These are phyloP conservation scores for Aspergillus melleus DNA, from an alignment of 2,329 filamentous ascomycete genomes.

Conservation along the genomic window DNA sequence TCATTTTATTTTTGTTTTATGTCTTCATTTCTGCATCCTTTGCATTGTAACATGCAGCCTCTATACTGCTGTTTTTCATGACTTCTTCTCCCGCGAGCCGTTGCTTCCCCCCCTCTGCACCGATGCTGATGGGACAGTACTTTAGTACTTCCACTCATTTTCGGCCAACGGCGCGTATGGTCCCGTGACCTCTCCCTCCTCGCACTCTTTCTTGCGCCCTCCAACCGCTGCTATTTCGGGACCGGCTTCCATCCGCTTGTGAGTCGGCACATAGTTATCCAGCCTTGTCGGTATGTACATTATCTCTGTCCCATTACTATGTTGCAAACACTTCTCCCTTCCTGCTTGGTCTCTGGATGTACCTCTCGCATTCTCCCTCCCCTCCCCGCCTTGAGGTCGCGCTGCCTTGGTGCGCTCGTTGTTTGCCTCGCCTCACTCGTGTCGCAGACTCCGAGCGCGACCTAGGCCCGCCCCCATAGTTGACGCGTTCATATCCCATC, in stretches of 20 bases:
- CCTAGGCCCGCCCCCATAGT: conserved; percentile 14
- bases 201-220: conserved; percentile 24
- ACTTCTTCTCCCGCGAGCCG: background rate
- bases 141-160: conserved; percentile 7
- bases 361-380: conserved; percentile 5
- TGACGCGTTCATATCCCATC: conserved; percentile 28
- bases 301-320: conserved; percentile 13
- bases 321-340: conserved; percentile 3
- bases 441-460: conserved; percentile 28
- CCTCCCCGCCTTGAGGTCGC: conserved; percentile 17
- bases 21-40: conserved; percentile 2
- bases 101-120: background rate
- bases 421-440: conserved; percentile 16
- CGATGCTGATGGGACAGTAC: conserved; percentile 15
- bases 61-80: background rate
- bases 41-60: too few species aligned
- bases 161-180: conserved; percentile 19
- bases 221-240: conserved; percentile 40
- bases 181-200: conserved; percentile 30
- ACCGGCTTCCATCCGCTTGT: conserved; percentile 37
- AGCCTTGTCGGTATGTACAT: conserved; percentile 45
- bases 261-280: conserved; percentile 41
- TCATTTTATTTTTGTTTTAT: conserved; percentile 10
- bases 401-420: conserved; percentile 20
- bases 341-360: conserved; percentile 2